phyloP scores from a whole-genome alignment of 2,329 filamentous ascomycete species.

The Aspergillus piperis region DNA sequence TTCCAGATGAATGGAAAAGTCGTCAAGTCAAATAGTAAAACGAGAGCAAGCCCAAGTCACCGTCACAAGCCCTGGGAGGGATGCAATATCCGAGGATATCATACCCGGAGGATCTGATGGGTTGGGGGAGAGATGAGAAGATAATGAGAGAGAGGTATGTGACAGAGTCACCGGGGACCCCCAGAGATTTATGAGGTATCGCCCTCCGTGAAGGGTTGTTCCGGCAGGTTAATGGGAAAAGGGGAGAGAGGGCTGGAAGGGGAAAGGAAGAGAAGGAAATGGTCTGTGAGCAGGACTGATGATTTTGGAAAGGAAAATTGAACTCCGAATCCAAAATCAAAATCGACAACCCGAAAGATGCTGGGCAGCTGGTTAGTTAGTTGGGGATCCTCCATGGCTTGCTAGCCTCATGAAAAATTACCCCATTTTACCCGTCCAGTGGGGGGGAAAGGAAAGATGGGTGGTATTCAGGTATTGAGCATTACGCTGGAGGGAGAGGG shows the following conservation, averaged over 20 bases:
- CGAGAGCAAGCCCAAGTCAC: not conserved
- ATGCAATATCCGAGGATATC: not conserved
- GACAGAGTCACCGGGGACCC: not conserved
- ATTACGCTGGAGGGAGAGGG: conserved; percentile 1
- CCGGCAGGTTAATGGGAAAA: conserved; percentile 1
- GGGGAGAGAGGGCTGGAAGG: conserved; percentile 1
- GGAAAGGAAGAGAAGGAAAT: not conserved
- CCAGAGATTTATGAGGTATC: not conserved
- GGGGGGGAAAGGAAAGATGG: not conserved
- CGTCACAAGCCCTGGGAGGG: not conserved
- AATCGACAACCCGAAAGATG: not conserved
- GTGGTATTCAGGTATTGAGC: conserved; percentile 6
- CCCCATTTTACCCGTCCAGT: conserved; percentile 1
- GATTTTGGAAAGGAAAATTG: not conserved
- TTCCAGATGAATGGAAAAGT: not conserved
- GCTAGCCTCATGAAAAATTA: conserved; percentile 3
- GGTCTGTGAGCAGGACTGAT: conserved; percentile 4
- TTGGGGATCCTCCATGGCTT: conserved; percentile 2
- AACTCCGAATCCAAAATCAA: not conserved
- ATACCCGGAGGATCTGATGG: not conserved
- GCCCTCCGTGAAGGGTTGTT: not conserved
- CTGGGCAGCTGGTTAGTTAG: not conserved
- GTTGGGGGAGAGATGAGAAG: not conserved
- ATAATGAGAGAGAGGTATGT: not conserved
- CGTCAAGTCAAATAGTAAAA: not conserved